These are phyloP conservation scores for Chytriomyces sp. DNA, from an alignment of 192 early-diverging fungal genomes.

Conservation along the genomic window DNA sequence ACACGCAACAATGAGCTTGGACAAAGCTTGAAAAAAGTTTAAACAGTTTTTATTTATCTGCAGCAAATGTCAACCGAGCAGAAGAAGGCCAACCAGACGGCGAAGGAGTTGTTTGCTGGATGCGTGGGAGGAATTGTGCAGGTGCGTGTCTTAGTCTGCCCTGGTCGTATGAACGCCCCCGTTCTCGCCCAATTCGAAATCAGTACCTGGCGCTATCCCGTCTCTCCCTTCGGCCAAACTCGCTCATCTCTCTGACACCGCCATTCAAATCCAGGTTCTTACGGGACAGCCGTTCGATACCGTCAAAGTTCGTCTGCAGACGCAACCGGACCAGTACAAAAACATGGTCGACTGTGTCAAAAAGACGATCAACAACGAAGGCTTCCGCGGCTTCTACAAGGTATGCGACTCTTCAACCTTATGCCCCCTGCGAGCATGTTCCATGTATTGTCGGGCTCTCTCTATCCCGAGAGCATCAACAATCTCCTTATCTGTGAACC, in stretches of 20 bases:
- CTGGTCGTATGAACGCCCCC: background rate
- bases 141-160: constrained; percentile 5
- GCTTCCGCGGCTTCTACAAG: constrained; percentile 83
- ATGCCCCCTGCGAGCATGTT: too few species aligned
- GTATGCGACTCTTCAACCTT: constrained; percentile 32
- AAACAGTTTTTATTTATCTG: too few species aligned
- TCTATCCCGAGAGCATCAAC: background rate
- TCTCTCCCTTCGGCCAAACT: background rate
- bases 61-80: too few species aligned
- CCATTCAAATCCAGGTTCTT: constrained; percentile 39
- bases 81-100: constrained; percentile 39
- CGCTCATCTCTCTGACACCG: background rate
- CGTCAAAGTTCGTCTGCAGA: constrained; percentile 82
- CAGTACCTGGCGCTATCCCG: background rate
- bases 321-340: constrained; percentile 81
- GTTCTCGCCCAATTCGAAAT: background rate
- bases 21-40: too few species aligned
- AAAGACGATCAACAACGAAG: constrained; percentile 83
- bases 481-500: background rate
- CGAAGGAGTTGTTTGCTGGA: constrained; percentile 63
- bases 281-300: constrained; percentile 58
- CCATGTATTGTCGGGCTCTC: too few species aligned
- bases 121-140: constrained; percentile 59
- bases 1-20: too few species aligned
- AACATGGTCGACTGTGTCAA: constrained; percentile 87